phyloP scores from a whole-genome alignment of 495 filamentous ascomycete genomes.

The Platismatia glauca region DNA sequence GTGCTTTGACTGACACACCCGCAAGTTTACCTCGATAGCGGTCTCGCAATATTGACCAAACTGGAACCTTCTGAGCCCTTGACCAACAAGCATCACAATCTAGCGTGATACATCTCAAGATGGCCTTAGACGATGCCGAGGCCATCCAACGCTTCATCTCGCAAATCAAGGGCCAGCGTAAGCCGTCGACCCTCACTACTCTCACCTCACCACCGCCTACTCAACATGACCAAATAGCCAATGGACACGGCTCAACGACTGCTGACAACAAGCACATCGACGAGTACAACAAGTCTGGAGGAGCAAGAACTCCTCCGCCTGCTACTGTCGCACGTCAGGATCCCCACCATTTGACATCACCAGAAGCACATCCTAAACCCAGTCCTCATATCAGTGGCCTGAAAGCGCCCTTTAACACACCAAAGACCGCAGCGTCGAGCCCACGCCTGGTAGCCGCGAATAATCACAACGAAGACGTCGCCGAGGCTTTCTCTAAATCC shows the following conservation, averaged over 20 bases:
- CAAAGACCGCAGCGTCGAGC: slow-evolving; percentile 5
- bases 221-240: not conserved
- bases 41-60: too few species aligned
- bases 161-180: not conserved
- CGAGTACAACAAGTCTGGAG: not conserved
- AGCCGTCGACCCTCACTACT: not conserved
- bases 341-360: not conserved
- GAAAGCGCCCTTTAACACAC: slow-evolving; percentile 9
- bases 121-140: slow-evolving; percentile 6
- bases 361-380: not conserved
- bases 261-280: not conserved
- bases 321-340: not conserved
- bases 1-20: not conserved
- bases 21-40: too few species aligned
- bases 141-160: slow-evolving; percentile 6
- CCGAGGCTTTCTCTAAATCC: slow-evolving; percentile 7
- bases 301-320: not conserved
- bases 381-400: slow-evolving; percentile 1
- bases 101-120: not conserved
- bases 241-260: not conserved
- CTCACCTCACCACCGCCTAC: not conserved
- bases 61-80: not conserved
- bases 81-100: not conserved
- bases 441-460: not conserved
- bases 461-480: slow-evolving; percentile 9